phyloP scores from a whole-genome alignment of 2,329 filamentous ascomycete species.

The Zymoseptoria pseudotritici region DNA sequence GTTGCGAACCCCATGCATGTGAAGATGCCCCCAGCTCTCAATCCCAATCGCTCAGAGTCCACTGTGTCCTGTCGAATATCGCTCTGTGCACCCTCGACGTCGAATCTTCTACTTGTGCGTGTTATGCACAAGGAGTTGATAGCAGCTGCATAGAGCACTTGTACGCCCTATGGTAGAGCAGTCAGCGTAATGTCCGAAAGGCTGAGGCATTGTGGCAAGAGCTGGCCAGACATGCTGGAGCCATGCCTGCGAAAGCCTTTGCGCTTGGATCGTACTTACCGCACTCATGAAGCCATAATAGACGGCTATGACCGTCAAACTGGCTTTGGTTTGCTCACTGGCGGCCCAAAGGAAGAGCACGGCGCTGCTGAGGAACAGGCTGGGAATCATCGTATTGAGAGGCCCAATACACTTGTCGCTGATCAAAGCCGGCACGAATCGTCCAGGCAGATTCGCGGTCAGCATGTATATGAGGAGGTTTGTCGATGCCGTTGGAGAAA shows the following conservation, averaged over 20 bases:
- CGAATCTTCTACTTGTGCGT: not conserved
- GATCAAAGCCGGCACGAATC: slow-evolving; percentile 27
- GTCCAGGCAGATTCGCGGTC: slow-evolving; percentile 25
- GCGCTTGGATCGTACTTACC: no score
- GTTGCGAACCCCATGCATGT: slow-evolving; percentile 19
- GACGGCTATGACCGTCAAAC: slow-evolving; percentile 24
- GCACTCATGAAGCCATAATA: slow-evolving; percentile 29
- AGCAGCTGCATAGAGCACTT: slow-evolving; percentile 24
- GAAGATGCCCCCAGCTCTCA: slow-evolving; percentile 22
- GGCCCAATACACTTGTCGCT: slow-evolving; percentile 28
- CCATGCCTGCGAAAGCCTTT: no score
- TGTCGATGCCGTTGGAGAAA: slow-evolving; percentile 16
- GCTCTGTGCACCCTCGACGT: not conserved
- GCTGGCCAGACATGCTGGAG: no score
- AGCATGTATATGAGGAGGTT: slow-evolving; percentile 30
- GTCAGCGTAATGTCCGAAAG: no score
- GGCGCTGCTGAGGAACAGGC: slow-evolving; percentile 40
- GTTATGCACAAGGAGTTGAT: slow-evolving; percentile 17
- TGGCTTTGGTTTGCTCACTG: slow-evolving; percentile 18
- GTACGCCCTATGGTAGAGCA: slow-evolving; percentile 15
- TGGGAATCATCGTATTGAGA: slow-evolving; percentile 30
- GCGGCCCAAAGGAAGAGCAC: slow-evolving; percentile 46
- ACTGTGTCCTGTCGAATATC: not conserved
- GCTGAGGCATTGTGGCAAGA: no score
- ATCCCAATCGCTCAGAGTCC: slow-evolving; percentile 15